phyloP scores from a whole-genome alignment of 2,329 filamentous ascomycete genomes.

The Fusarium dimerum region DNA sequence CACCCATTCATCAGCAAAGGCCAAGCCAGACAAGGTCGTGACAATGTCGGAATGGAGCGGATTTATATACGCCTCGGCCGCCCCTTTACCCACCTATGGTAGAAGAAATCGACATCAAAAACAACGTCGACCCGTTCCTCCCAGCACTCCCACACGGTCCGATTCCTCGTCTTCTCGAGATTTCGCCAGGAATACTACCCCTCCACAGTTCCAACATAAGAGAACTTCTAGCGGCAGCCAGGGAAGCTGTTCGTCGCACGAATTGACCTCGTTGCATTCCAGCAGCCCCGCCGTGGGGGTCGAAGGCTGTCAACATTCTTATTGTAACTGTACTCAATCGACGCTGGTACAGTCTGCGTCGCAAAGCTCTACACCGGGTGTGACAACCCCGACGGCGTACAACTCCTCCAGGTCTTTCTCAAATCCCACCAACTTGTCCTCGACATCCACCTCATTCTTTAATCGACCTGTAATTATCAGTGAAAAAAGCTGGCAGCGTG shows the following conservation, averaged over 20 bases:
- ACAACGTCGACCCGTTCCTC: conserved; percentile 23
- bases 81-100: conserved; percentile 33
- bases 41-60: conserved; percentile 36
- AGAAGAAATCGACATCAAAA: conserved; percentile 29
- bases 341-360: conserved; percentile 26
- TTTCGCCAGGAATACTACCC: conserved; percentile 10
- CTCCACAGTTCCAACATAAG: conserved; percentile 22
- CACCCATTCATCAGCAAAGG: too few species aligned
- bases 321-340: conserved; percentile 6
- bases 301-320: conserved; percentile 13
- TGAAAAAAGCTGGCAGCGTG: conserved; percentile 22
- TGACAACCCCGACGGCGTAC: conserved; percentile 11
- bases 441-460: conserved; percentile 24
- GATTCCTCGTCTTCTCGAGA: conserved; percentile 20
- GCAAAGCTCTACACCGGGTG: conserved; percentile 11
- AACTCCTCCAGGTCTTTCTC: conserved; percentile 19
- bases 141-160: conserved; percentile 21
- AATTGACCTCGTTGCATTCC: conserved; percentile 30
- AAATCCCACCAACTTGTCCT: conserved; percentile 7
- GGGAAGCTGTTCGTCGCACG: conserved; percentile 30
- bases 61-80: conserved; percentile 31
- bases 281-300: conserved; percentile 32
- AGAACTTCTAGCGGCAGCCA: conserved; percentile 30
- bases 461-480: conserved; percentile 15
- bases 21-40: conserved; percentile 1